Evolutionary conservation across 1,284 basidiomycete genomes (phyloP).

Genomic region (Xerocomus amazonicus): DNA sequence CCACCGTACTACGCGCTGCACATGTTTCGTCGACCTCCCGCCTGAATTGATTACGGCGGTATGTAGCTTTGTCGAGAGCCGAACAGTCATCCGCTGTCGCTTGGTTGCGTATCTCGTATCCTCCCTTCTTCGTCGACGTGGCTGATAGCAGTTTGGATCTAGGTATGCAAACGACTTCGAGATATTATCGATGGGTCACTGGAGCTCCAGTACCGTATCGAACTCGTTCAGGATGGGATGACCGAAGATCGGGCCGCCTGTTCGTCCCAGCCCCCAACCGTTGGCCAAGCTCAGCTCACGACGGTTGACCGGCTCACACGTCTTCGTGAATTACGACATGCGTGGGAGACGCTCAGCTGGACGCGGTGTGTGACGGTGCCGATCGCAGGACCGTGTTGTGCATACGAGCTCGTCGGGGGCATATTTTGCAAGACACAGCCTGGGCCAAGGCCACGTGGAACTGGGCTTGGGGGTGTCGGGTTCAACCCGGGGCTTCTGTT

Average conservation of each 20-base stretch:
- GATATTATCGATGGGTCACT: constrained; percentile 36
- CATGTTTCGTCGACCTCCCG: constrained; percentile 16
- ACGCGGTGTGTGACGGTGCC: constrained; percentile 27
- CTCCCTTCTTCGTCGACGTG: too few species aligned
- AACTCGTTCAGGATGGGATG: constrained; percentile 47
- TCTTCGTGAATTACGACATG: constrained; percentile 37
- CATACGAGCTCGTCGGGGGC: constrained; percentile 57
- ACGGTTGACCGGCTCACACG: constrained; percentile 38
- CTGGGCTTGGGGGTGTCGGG: neutral
- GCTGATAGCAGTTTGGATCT: neutral
- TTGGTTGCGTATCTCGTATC: constrained; percentile 31
- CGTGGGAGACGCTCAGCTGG: constrained; percentile 45
- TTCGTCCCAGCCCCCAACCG: neutral
- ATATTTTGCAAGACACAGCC: constrained; percentile 45
- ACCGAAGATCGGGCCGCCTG: constrained; percentile 27
- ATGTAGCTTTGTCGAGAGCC: constrained; percentile 6
- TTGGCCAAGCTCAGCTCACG: constrained; percentile 12
- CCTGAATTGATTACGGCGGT: constrained; percentile 17
- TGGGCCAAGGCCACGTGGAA: neutral
- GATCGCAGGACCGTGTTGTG: constrained; percentile 42
- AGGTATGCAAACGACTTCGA: constrained; percentile 43
- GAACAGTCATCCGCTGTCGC: constrained; percentile 22
- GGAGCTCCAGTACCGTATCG: constrained; percentile 47
- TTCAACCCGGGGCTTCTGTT: neutral
- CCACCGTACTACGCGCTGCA: neutral